These are phyloP conservation scores for Penicillium pancosmium DNA, from an alignment of 495 filamentous ascomycete genomes.

Conservation along the genomic window DNA sequence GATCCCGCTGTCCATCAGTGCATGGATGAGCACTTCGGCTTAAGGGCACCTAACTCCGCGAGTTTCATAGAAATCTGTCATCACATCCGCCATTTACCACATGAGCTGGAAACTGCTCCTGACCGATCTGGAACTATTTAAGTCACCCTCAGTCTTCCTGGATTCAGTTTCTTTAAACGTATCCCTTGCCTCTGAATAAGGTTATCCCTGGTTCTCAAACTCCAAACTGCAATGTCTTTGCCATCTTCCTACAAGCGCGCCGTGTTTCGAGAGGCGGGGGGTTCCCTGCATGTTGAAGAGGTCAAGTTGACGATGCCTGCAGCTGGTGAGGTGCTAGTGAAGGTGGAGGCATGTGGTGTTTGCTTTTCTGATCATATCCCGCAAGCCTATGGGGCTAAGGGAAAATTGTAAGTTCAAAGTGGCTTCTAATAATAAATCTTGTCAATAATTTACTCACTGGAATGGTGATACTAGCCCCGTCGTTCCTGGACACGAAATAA, in stretches of 20 bases:
- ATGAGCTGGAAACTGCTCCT: too few species aligned
- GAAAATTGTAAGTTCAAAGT: conserved; percentile 34
- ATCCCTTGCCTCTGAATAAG: neutral
- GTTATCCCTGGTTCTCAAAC: neutral
- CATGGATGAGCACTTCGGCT: neutral
- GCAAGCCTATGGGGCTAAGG: conserved; percentile 39
- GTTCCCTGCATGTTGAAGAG: conserved; percentile 45
- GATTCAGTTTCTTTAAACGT: neutral
- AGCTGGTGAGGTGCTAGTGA: conserved; percentile 50
- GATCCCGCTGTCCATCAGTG: too few species aligned
- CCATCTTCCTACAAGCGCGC: conserved; percentile 55
- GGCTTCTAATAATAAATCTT: neutral
- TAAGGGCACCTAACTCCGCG: neutral
- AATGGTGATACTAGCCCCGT: conserved; percentile 33
- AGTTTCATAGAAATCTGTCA: too few species aligned
- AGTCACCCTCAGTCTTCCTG: neutral
- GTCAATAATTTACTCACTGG: neutral
- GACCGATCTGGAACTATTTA: neutral
- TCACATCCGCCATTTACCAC: too few species aligned
- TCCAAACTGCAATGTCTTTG: conserved; percentile 7
- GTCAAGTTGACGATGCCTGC: conserved; percentile 44
- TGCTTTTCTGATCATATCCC: conserved; percentile 50
- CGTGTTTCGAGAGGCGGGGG: conserved; percentile 40
- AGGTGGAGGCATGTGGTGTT: conserved; percentile 57
- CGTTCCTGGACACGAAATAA: conserved; percentile 58